Conservation (phyloP, 192 early-diverging fungal species). For the Borealophlyctis nickersoniae region DNA sequence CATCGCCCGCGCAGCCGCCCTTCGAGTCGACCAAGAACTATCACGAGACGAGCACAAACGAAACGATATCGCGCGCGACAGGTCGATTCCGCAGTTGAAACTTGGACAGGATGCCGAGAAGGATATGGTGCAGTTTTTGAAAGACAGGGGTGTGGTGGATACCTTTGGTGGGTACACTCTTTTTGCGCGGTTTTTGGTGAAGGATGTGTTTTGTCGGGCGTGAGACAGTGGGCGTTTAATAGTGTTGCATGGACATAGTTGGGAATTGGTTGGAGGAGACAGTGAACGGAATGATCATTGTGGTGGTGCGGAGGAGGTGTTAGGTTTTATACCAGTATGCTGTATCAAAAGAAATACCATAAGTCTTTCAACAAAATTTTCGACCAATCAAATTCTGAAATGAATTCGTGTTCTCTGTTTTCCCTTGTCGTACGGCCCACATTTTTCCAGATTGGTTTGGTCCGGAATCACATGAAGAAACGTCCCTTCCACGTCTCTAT, state of each 20-base stretch:
- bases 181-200: not conserved
- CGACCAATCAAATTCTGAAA: not conserved
- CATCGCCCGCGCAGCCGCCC: not conserved
- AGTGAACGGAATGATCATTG: not conserved
- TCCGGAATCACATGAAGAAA: not conserved
- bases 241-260: too few relatives aligned
- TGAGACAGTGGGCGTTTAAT: too few relatives aligned
- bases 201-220: not conserved
- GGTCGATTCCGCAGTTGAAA: slow-evolving; percentile 3
- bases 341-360: not conserved
- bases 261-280: too few relatives aligned
- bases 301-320: not conserved
- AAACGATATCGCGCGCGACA: not conserved
- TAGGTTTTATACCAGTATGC: not conserved
- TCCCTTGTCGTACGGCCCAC: not conserved
- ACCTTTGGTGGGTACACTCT: not conserved
- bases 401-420: not conserved
- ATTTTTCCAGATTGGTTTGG: slow-evolving; percentile 12
- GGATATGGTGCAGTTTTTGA: slow-evolving; percentile 5
- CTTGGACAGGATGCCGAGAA: slow-evolving; percentile 1
- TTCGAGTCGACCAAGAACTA: slow-evolving; percentile 8
- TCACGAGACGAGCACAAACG: not conserved
- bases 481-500: slow-evolving; percentile 1
- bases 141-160: not conserved
- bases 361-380: not conserved